Evolutionary conservation across 352 stramenopile species (phyloP).

Genomic region (Globisporangium heterothallicum): DNA sequence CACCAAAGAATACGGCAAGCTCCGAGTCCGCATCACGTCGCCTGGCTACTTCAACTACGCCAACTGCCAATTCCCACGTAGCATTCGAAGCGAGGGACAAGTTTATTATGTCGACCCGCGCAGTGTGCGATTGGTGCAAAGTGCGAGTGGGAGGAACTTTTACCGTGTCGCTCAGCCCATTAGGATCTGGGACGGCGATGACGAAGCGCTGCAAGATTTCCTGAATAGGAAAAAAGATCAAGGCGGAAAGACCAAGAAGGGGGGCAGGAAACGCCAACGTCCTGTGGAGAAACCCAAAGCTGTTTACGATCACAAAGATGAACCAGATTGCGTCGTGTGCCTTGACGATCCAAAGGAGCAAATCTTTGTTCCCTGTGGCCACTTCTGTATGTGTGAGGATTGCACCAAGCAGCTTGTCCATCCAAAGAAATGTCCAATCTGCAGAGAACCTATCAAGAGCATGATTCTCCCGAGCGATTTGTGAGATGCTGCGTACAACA

Average conservation of each 20-base stretch:
- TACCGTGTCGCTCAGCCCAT: constrained; percentile 17
- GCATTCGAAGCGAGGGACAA: constrained; percentile 10
- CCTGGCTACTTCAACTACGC: constrained; percentile 12
- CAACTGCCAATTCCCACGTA: constrained; percentile 19
- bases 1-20: constrained; percentile 8
- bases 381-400: constrained; percentile 16
- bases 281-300: constrained; percentile 8
- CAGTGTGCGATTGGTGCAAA: constrained; percentile 11
- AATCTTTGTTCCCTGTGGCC: constrained; percentile 17
- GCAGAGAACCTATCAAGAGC: constrained; percentile 11
- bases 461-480: constrained; percentile 13
- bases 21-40: constrained; percentile 14
- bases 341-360: constrained; percentile 12
- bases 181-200: constrained; percentile 5
- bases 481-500: too few relatives aligned
- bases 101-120: constrained; percentile 8
- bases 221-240: not conserved
- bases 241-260: not conserved
- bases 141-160: constrained; percentile 6
- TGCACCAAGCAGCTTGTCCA: constrained; percentile 13
- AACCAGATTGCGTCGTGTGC: constrained; percentile 17
- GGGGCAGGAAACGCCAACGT: not conserved
- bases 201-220: not conserved
- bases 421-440: constrained; percentile 15
- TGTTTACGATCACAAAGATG: constrained; percentile 14